Percentiles rank a stretch among this genome's conserved stretches.
Conservation (phyloP, 1,284 basidiomycete species). For the Cryptococcus wingfieldii region DNA sequence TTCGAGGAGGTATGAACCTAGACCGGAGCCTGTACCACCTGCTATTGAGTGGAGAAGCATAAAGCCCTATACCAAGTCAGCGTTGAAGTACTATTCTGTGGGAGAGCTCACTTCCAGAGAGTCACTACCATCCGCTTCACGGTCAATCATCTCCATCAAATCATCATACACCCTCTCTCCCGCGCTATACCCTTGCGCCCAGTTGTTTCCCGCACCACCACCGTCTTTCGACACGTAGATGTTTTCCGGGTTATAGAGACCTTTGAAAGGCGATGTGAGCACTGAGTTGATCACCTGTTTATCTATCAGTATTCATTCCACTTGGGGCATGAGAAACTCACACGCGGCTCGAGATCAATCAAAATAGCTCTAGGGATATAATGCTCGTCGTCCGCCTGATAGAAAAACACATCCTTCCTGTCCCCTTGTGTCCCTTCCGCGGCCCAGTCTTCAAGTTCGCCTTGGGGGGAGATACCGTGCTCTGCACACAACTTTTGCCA, state of each 20-base stretch:
- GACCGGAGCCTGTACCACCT: constrained; percentile 94
- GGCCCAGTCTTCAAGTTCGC: constrained; percentile 91
- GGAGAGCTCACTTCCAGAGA: constrained; percentile 73
- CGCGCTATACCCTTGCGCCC: constrained; percentile 89
- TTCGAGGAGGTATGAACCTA: constrained; percentile 95
- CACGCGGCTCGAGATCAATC: constrained; percentile 95
- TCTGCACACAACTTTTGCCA: constrained; percentile 95
- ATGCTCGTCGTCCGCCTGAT: constrained; percentile 99
- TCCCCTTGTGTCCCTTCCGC: constrained; percentile 78
- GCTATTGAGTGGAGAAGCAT: constrained; percentile 99
- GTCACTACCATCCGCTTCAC: constrained; percentile 97
- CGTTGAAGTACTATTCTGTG: background rate
- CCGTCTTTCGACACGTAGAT: constrained; percentile 93
- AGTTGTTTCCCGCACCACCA: constrained; percentile 97
- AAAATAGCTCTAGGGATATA: constrained; percentile 97
- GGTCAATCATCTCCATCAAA: constrained; percentile 98
- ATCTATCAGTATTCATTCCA: background rate
- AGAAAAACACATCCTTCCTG: constrained; percentile 99
- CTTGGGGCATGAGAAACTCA: constrained; percentile 49
- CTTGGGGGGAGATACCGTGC: constrained; percentile 90
- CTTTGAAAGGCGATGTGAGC: constrained; percentile 82
- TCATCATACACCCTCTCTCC: constrained; percentile 94
- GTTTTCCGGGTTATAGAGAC: constrained; percentile 97
- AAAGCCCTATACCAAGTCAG: constrained; percentile 66
- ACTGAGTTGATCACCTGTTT: constrained; percentile 94